A percentile compares a stretch with the other conserved stretches of the same genome.
Conservation (phyloP, 768 basidiomycete species). For the Pulveroboletus sp. region DNA sequence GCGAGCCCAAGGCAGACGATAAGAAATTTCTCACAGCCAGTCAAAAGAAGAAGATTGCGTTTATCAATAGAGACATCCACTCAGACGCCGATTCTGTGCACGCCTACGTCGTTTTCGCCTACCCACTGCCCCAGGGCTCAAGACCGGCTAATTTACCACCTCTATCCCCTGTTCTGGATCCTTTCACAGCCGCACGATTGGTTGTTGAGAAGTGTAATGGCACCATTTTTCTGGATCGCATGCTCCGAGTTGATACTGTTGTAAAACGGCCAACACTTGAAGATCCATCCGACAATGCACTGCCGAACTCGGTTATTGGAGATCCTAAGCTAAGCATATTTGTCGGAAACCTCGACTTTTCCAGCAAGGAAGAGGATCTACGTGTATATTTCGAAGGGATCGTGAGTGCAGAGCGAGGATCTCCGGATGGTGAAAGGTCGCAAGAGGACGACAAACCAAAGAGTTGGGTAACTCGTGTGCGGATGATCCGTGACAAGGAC, state of each 20-base stretch:
- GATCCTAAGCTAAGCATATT: conserved; percentile 87
- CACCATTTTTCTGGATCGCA: conserved; percentile 69
- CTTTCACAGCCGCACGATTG: conserved; percentile 63
- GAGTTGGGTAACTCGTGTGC: conserved; percentile 79
- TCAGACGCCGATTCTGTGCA: conserved; percentile 71
- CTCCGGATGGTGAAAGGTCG: conserved; percentile 36
- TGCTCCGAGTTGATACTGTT: conserved; percentile 76
- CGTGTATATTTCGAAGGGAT: conserved; percentile 83
- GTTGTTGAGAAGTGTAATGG: conserved; percentile 65
- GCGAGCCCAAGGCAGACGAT: conserved; percentile 43
- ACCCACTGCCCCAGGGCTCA: conserved; percentile 42
- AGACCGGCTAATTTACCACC: conserved; percentile 54
- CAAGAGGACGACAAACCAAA: conserved; percentile 35
- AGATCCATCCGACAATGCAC: conserved; percentile 12
- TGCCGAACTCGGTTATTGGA: conserved; percentile 27
- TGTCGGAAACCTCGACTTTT: conserved; percentile 92
- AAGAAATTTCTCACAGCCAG: conserved; percentile 73
- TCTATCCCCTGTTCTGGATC: conserved; percentile 50
- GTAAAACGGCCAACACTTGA: conserved; percentile 32
- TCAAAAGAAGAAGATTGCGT: conserved; percentile 92
- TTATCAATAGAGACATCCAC: conserved; percentile 92
- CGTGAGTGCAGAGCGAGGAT: conserved; percentile 67
- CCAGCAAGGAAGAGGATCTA: conserved; percentile 86
- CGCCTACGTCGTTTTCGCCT: conserved; percentile 90
- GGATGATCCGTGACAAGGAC: conserved; percentile 85